Evolutionary conservation across 208 protist genomes (phyloP), one percentile per base, ranked within the genome.

Genomic region (Acanthamoeba lugdunensis): DNA sequence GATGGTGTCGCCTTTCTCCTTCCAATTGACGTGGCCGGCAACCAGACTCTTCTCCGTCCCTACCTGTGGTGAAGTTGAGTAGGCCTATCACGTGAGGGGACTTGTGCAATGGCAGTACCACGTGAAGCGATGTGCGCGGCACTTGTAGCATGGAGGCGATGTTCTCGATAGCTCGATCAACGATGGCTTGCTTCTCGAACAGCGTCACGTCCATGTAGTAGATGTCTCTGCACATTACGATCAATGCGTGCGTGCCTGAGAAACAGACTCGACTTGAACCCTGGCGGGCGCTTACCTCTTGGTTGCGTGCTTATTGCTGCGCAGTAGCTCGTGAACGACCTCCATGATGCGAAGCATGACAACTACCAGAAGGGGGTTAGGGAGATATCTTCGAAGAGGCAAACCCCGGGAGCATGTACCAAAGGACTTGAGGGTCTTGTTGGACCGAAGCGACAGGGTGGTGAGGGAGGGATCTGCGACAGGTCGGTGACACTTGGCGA

Each of bases 131-230:
- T 9, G 16, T 33, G 13, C 85, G 58, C 8, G 85, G 85, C 9
- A 91, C 65, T 9, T 41, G 85, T 16, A 91, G 65, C 85, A 91
- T 77, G 61, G 61, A 91, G 61, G 85, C 85, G 33, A 91, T 91
- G 16, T 67, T 75, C 28, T 91, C 85, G 45, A 91, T 91, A 13
- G 85, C 58, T 71, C 85, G 18, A 52, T 91, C 85, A 11, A 75
- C 58, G 13, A 91, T n/a, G 2, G 13, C 13, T 45, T 91, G 85
- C 14, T 91, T 91, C 16, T 41, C 65, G 21, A 91, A 91, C 16
- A 91, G n/a, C 71, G 11, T 67, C 0, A 91, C 85, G 30, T 91
- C 85, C 48, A 75, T 91, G 58, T 91, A 91, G 58, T 91, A 91
- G 85, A 91, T 91, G 61, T 91, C 85, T 91, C 85, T 91, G 33